These are phyloP conservation scores for Colletotrichum cereale DNA, from an alignment of 2,329 filamentous ascomycete genomes.

Conservation along the genomic window DNA sequence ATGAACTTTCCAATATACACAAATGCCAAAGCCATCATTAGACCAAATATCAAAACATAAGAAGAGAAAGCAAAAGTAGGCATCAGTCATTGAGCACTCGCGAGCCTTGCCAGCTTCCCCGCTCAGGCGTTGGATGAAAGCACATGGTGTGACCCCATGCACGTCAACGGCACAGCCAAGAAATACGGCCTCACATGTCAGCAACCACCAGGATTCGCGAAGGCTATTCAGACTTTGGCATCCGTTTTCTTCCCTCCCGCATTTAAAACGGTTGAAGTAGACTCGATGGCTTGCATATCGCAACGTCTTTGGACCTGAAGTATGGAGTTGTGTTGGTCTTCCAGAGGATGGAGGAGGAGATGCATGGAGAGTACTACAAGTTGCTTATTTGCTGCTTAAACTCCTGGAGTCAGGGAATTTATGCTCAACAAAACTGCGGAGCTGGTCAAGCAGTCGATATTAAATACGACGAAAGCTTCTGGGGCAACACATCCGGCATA, in stretches of 20 bases:
- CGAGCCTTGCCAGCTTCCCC: conserved; percentile 3
- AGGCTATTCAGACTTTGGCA: too few species aligned
- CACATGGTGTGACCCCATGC: conserved; percentile 7
- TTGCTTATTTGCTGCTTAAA: neutral
- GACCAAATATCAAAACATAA: too few species aligned
- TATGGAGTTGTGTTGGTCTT: neutral
- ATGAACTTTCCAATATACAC: too few species aligned
- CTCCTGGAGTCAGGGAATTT: neutral
- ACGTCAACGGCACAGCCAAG: neutral
- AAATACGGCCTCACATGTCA: conserved; percentile 1
- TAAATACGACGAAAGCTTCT: conserved; percentile 45
- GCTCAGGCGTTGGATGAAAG: neutral
- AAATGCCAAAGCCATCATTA: neutral
- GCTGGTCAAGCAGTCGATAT: conserved; percentile 43
- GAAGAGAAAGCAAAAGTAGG: neutral
- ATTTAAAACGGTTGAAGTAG: neutral
- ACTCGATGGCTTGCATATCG: neutral
- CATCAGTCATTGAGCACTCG: neutral
- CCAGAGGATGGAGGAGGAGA: neutral
- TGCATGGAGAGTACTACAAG: neutral
- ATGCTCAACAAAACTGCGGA: conserved; percentile 41
- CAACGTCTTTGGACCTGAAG: neutral
- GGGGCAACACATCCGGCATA: conserved; percentile 43
- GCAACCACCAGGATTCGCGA: too few species aligned
- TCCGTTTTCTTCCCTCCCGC: neutral